phyloP scores from a whole-genome alignment of 805 yeast genomes.

The Pichia nanzhaoensis region DNA sequence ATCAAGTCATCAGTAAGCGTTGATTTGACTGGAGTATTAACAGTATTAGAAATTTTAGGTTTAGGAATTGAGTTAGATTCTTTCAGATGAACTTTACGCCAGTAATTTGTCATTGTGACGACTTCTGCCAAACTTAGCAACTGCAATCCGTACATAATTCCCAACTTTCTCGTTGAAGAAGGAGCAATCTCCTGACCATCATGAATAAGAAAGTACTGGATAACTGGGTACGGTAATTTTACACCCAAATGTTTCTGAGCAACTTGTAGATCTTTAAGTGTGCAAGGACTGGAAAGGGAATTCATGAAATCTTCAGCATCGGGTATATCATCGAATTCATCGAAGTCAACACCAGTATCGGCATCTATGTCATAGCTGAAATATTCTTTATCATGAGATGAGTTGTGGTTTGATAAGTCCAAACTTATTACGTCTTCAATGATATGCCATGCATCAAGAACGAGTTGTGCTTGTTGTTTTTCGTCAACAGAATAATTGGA shows the following conservation, averaged over 20 bases:
- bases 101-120: slow-evolving; percentile 67
- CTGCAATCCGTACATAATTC: slow-evolving; percentile 71
- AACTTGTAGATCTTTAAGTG: slow-evolving; percentile 62
- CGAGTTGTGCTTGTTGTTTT: slow-evolving; percentile 11
- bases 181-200: slow-evolving; percentile 83
- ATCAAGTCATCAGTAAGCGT: slow-evolving; percentile 1
- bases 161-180: slow-evolving; percentile 54
- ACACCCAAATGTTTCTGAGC: slow-evolving; percentile 74
- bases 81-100: slow-evolving; percentile 60
- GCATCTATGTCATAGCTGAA: slow-evolving; percentile 35
- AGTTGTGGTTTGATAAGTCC: not conserved
- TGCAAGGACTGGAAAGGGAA: slow-evolving; percentile 44
- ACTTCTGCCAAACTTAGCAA: slow-evolving; percentile 73
- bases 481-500: slow-evolving; percentile 5
- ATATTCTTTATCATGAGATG: not conserved
- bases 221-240: slow-evolving; percentile 65
- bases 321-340: slow-evolving; percentile 66
- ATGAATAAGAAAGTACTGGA: slow-evolving; percentile 64
- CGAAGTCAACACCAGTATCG: no score
- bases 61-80: slow-evolving; percentile 5
- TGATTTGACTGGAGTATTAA: not conserved
- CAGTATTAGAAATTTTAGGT: not conserved
- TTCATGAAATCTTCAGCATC: slow-evolving; percentile 56
- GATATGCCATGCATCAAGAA: slow-evolving; percentile 30
- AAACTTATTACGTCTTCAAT: slow-evolving; percentile 67